These are phyloP conservation scores for Stevia rebaudiana DNA, from an alignment of 140 eudicot genomes.

Conservation along the genomic window DNA sequence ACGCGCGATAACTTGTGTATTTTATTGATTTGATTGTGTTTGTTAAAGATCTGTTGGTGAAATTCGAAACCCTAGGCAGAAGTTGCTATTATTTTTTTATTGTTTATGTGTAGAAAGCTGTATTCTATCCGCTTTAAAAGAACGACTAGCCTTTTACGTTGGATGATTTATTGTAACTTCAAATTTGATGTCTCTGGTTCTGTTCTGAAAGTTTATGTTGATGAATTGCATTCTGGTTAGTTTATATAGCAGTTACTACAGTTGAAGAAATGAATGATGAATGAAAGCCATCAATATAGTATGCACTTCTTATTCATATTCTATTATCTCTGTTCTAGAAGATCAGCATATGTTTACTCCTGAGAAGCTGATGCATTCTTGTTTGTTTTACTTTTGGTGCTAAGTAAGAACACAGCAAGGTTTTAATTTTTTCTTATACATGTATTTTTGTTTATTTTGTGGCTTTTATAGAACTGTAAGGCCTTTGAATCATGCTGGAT, in stretches of 20 bases:
- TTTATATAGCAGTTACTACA: neutral
- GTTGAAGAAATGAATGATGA: neutral
- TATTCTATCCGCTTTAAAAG: neutral
- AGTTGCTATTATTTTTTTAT: neutral
- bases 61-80: conserved; percentile 36
- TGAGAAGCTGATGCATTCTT: neutral
- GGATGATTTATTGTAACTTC: neutral
- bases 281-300: neutral
- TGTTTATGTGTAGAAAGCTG: neutral
- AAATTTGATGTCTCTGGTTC: neutral
- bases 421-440: neutral
- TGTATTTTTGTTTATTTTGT: neutral
- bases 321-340: neutral
- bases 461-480: conserved; percentile 47
- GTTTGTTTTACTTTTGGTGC: neutral
- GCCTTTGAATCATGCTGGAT: conserved; percentile 61
- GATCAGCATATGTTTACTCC: neutral
- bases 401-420: neutral
- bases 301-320: neutral
- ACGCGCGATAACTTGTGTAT: neutral
- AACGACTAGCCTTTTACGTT: neutral
- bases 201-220: neutral
- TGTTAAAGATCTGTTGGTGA: conserved; percentile 16
- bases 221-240: neutral
- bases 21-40: conserved; percentile 14